Conservation (phyloP, 768 basidiomycete genomes). For the Tremella fuciformis region DNA sequence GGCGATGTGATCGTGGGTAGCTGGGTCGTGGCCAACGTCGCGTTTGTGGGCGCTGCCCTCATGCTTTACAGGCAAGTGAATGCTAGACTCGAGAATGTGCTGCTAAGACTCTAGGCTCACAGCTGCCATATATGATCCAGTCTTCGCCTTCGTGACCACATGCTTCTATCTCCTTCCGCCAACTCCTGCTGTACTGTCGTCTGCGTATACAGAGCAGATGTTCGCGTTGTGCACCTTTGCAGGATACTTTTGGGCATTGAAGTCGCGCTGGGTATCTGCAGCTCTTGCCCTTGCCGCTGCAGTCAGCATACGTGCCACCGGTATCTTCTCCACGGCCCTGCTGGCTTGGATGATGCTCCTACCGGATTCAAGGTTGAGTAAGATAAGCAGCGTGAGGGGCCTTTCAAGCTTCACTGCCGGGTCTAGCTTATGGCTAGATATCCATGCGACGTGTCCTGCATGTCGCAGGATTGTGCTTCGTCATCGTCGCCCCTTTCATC, state of each 20-base stretch:
- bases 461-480: constrained; percentile 35
- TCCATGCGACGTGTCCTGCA: not conserved
- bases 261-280: constrained; percentile 16
- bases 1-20: constrained; percentile 34
- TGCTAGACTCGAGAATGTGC: constrained; percentile 13
- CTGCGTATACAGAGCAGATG: constrained; percentile 79
- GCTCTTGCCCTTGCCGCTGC: constrained; percentile 30
- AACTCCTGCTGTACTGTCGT: constrained; percentile 70
- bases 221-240: constrained; percentile 76
- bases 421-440: too few relatives aligned
- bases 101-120: constrained; percentile 52
- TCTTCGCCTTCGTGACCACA: constrained; percentile 62
- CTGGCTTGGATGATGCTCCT: constrained; percentile 26
- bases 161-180: constrained; percentile 74
- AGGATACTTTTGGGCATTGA: constrained; percentile 54
- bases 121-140: constrained; percentile 60
- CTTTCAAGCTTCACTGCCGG: too few relatives aligned
- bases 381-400: not conserved
- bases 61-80: constrained; percentile 52
- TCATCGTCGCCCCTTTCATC: constrained; percentile 66
- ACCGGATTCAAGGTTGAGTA: not conserved
- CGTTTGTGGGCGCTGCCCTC: constrained; percentile 33
- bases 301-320: constrained; percentile 40
- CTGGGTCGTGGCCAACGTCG: constrained; percentile 23
- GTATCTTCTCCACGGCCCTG: constrained; percentile 34